Base-by-base conservation (phyloP, 1,284 basidiomycete genomes). In the Cutaneotrichosporon cutaneum region DNA sequence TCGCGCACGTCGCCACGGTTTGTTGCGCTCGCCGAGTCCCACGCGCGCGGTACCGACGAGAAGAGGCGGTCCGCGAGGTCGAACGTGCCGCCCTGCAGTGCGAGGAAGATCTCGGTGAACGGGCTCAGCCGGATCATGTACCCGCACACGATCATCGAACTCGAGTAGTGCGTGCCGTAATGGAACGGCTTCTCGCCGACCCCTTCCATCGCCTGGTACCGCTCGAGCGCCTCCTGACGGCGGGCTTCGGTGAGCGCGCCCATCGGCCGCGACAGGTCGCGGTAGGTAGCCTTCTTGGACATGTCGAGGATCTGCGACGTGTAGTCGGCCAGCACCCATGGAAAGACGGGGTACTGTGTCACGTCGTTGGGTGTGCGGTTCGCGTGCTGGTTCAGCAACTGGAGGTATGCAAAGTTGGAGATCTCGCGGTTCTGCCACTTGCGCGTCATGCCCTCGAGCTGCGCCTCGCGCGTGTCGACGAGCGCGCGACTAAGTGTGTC, bases 141-240 rank as follows among this genome's bases (percentile, higher is more conserved):
- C 68, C 95, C 93, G 80, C 93, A 95, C 35, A 95, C 92, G 62
- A 94, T 96, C 88, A 96, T 95, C 0, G 93, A 95, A 6, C 92
- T 95, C 70, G 90, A 92, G 75, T 94, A 98, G 75, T 97, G 94
- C 1, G 94, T 97, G 53, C 81, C 92, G 67, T 92, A 94, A 72
- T 96, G 91, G 81, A 94, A 94, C 0, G 93, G 92, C 53, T 85
- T 83, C 80, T 94, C 92, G 4, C 81, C 89, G 1, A 94, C 89
- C 58, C 92, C 88, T 72, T 89, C 82, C 16, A 92, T 82, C 66
- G 88, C 91, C 47, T 82, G 80, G 70, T 94, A 96, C 30, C 93
- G 85, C 54, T 87, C 82, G 42, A 82, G 81, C 0, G 92, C 92
- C 4, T 88, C 88, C 64, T 89, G 87, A 45, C 85, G 80, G 10